phyloP scores from a whole-genome alignment of 139 green algal genomes.

The Picochlorum sp. region DNA sequence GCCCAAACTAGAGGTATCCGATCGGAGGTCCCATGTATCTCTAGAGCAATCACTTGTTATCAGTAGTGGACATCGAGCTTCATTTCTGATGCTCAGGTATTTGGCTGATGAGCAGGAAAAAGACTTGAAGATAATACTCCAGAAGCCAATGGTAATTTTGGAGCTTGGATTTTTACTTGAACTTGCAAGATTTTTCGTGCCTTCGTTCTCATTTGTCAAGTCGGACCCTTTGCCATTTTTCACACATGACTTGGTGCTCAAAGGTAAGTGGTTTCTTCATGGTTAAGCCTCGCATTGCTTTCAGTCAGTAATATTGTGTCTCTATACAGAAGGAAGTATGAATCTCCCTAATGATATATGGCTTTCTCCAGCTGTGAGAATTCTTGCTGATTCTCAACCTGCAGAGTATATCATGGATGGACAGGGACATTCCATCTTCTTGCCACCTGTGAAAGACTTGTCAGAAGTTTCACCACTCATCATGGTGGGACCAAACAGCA shows the following conservation, averaged over 20 bases:
- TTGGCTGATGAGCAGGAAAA: constrained; percentile 18
- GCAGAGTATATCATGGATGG: constrained; percentile 60
- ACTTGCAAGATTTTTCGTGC: constrained; percentile 65
- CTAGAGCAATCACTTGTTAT: constrained; percentile 56
- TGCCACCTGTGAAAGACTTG: constrained; percentile 4
- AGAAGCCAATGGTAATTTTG: constrained; percentile 73
- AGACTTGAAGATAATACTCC: constrained; percentile 57
- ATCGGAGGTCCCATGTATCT: constrained; percentile 53
- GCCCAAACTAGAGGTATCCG: constrained; percentile 51
- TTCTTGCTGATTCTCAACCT: constrained; percentile 71
- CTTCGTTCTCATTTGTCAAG: constrained; percentile 26
- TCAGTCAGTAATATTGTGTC: background rate
- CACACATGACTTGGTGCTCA: constrained; percentile 32
- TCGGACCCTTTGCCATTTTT: constrained; percentile 24
- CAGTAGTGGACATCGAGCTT: constrained; percentile 41
- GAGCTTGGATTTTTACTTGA: constrained; percentile 80
- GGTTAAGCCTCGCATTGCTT: background rate
- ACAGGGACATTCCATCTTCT: constrained; percentile 17
- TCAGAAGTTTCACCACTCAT: constrained; percentile 71
- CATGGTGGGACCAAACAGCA: constrained; percentile 59
- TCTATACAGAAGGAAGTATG: background rate
- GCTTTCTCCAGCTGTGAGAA: constrained; percentile 67
- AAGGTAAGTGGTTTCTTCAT: constrained; percentile 8
- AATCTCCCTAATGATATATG: constrained; percentile 45
- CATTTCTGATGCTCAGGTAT: constrained; percentile 38